These are phyloP conservation scores for Antrodiella citrinella DNA, from an alignment of 768 basidiomycete species.

Conservation along the genomic window DNA sequence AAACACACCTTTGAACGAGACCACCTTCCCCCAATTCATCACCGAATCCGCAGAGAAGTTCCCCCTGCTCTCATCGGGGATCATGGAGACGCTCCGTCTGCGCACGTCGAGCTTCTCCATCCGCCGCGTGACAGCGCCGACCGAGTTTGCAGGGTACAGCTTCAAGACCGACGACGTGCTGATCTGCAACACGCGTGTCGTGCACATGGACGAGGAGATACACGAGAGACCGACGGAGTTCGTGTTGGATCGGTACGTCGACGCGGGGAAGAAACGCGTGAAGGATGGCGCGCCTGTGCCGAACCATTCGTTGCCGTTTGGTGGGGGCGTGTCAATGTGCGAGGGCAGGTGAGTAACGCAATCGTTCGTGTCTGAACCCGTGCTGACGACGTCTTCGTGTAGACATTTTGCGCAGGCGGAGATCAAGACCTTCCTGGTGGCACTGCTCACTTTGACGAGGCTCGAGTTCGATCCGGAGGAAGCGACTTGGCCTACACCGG, in stretches of 20 bases:
- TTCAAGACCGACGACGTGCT: conserved; percentile 14
- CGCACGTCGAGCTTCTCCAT: conserved; percentile 14
- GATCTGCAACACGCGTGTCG: conserved; percentile 12
- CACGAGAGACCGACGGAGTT: conserved; percentile 9
- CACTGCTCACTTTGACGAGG: background rate
- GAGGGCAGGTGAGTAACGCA: conserved; percentile 16
- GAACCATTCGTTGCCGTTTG: conserved; percentile 19
- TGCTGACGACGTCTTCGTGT: background rate
- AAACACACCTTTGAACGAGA: conserved; percentile 1
- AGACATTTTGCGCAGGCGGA: background rate
- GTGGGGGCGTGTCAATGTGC: conserved; percentile 21
- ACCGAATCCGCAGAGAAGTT: conserved; percentile 5
- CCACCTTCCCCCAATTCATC: background rate
- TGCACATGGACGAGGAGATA: conserved; percentile 16
- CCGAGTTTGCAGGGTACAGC: conserved; percentile 11
- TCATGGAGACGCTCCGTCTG: conserved; percentile 18
- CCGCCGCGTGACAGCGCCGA: conserved; percentile 12
- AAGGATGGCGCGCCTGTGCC: conserved; percentile 13
- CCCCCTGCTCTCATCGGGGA: conserved; percentile 16
- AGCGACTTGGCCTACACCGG: background rate
- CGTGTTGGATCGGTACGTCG: conserved; percentile 11
- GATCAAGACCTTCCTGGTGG: background rate
- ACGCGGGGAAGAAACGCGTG: background rate
- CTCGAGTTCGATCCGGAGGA: background rate
- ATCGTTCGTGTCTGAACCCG: background rate